phyloP scores from a whole-genome alignment of 495 filamentous ascomycete genomes.

The Physcia stellaris region DNA sequence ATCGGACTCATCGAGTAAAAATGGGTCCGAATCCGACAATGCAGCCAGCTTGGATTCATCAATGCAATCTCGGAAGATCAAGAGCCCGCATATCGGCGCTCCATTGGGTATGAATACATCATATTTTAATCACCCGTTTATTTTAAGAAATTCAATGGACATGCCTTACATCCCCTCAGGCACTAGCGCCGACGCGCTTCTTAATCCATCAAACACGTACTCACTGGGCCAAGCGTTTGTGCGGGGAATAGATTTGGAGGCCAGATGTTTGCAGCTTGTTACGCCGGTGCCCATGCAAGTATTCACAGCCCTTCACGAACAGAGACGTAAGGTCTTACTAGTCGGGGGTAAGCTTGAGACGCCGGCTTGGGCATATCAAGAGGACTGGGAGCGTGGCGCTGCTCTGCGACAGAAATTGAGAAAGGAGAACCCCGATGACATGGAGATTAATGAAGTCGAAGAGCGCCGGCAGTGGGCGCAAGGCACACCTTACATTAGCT shows the following conservation, averaged over 20 bases:
- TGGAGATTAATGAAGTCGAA: slow-evolving; percentile 9
- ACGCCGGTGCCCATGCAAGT: slow-evolving; percentile 30
- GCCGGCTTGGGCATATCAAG: slow-evolving; percentile 32
- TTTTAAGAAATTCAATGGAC: slow-evolving; percentile 21
- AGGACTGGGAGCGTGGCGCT: slow-evolving; percentile 13
- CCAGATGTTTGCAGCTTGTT: slow-evolving; percentile 29
- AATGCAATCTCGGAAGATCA: not conserved
- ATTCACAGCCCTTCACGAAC: slow-evolving; percentile 23
- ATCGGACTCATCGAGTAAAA: not conserved
- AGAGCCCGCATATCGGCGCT: not conserved
- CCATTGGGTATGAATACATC: not conserved
- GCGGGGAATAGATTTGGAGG: slow-evolving; percentile 28
- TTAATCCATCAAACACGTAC: slow-evolving; percentile 29
- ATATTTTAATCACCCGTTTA: slow-evolving; percentile 10
- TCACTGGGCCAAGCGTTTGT: slow-evolving; percentile 40
- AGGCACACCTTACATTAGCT: slow-evolving; percentile 18
- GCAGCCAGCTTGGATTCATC: not conserved
- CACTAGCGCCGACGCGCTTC: slow-evolving; percentile 24
- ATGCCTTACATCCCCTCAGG: slow-evolving; percentile 31
- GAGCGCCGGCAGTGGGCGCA: slow-evolving; percentile 5
- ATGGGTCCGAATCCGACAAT: not conserved
- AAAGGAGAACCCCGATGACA: slow-evolving; percentile 12
- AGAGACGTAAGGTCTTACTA: slow-evolving; percentile 30
- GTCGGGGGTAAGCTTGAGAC: slow-evolving; percentile 39
- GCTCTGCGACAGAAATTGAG: slow-evolving; percentile 4